Evolutionary conservation across 2,329 filamentous ascomycete species (phyloP).

Genomic region (Myotisia sp.): DNA sequence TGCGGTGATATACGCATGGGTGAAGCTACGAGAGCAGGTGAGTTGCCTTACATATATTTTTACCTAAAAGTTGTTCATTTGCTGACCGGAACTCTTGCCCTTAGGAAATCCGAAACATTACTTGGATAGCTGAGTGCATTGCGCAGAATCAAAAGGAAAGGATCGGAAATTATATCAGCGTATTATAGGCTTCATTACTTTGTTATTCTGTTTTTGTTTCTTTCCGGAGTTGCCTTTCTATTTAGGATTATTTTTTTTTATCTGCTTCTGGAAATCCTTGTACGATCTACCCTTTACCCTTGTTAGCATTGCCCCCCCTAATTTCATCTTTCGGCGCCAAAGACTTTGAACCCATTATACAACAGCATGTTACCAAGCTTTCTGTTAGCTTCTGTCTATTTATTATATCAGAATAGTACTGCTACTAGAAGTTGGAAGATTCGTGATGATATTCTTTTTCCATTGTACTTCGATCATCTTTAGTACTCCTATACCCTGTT

Average conservation of each 20-base stretch:
- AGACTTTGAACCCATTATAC: too few relatives aligned
- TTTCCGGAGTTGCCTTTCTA: conserved; percentile 1
- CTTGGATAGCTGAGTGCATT: conserved; percentile 99
- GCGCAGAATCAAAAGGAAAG: conserved; percentile 98
- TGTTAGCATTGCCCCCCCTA: too few relatives aligned
- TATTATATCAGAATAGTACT: too few relatives aligned
- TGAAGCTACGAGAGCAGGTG: conserved; percentile 94
- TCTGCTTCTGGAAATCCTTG: background rate
- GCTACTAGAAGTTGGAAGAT: too few relatives aligned
- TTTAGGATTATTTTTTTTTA: background rate
- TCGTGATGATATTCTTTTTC: too few relatives aligned
- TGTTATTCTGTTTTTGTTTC: conserved; percentile 8
- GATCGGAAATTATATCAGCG: conserved; percentile 97
- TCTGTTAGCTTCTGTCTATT: too few relatives aligned
- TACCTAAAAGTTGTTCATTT: background rate
- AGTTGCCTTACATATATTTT: conserved; percentile 19
- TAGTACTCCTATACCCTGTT: too few relatives aligned
- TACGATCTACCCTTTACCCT: background rate
- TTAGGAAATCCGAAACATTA: conserved; percentile 98
- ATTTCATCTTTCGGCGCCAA: too few relatives aligned
- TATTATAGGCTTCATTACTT: conserved; percentile 49
- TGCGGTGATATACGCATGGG: conserved; percentile 92
- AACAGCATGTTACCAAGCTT: background rate
- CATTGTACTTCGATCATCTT: too few relatives aligned
- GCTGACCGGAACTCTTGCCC: conserved; percentile 15